phyloP scores from a whole-genome alignment of 805 yeast genomes.

The Starmerella apicola region DNA sequence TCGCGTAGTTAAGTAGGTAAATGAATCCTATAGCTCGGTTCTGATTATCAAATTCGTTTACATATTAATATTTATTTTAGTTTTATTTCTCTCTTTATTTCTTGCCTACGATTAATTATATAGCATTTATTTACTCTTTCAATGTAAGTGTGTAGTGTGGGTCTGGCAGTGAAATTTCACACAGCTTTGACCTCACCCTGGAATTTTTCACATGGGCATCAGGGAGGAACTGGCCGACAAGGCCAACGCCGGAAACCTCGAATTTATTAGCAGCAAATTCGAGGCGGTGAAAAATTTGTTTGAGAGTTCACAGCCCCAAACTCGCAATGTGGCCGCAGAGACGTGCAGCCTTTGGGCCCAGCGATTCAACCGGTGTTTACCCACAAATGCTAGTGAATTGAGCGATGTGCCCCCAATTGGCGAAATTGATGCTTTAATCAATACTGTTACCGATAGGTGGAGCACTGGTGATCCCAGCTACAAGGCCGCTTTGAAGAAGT shows the following conservation, averaged over 20 bases:
- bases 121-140: too few relatives aligned
- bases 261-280: conserved; percentile 1
- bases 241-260: background rate
- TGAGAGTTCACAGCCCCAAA: background rate
- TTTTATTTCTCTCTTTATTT: too few relatives aligned
- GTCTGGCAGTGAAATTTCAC: too few relatives aligned
- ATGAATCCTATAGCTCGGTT: too few relatives aligned
- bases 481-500: conserved; percentile 3
- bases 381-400: background rate
- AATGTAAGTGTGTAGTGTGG: too few relatives aligned
- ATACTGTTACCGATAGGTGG: conserved; percentile 9
- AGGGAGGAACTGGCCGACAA: conserved; percentile 3
- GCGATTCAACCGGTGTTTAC: background rate
- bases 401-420: background rate
- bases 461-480: conserved; percentile 13
- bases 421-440: conserved; percentile 1
- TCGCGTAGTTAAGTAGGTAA: too few relatives aligned
- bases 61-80: too few relatives aligned
- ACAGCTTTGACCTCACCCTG: too few relatives aligned
- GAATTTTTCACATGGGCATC: conserved; percentile 3
- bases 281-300: background rate
- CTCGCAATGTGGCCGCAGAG: conserved; percentile 5
- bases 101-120: too few relatives aligned
- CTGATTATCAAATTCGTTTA: too few relatives aligned
- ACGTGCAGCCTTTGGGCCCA: conserved; percentile 8